phyloP scores from a whole-genome alignment of 2,329 filamentous ascomycete species.

The Aspergillus novoparasiticus region DNA sequence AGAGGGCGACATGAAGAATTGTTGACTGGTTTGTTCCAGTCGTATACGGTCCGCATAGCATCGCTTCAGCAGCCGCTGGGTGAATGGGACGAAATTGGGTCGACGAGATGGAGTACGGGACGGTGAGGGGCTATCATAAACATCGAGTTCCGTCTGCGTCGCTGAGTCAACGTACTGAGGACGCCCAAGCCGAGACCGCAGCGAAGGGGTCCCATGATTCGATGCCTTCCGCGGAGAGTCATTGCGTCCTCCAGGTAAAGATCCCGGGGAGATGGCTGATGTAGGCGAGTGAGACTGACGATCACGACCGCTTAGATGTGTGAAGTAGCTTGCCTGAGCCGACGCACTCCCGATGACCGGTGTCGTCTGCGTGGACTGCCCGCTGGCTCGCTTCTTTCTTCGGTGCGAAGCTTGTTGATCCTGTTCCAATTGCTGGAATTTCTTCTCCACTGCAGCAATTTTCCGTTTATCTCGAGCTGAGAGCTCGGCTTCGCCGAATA shows the following conservation, averaged over 20 bases:
- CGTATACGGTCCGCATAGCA: conserved; percentile 44
- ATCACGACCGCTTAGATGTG: conserved; percentile 34
- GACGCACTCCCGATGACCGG: background rate
- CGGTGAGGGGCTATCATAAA: conserved; percentile 29
- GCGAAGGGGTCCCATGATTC: conserved; percentile 29
- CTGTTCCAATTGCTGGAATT: conserved; percentile 63
- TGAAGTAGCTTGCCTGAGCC: conserved; percentile 6
- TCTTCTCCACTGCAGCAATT: conserved; percentile 63
- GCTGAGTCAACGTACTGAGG: conserved; percentile 44
- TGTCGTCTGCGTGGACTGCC: conserved; percentile 56
- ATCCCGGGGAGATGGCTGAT: conserved; percentile 29
- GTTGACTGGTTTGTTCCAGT: conserved; percentile 33
- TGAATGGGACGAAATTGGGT: conserved; percentile 42
- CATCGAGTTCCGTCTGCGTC: conserved; percentile 49
- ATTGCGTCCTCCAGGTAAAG: conserved; percentile 27
- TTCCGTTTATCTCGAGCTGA: conserved; percentile 66
- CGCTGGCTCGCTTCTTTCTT: conserved; percentile 61
- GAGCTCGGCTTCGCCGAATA: conserved; percentile 52
- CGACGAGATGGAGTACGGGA: conserved; percentile 24
- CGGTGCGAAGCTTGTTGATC: conserved; percentile 55
- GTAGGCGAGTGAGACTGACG: conserved; percentile 41
- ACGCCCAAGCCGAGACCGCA: conserved; percentile 28
- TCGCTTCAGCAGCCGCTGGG: conserved; percentile 45
- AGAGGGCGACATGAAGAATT: conserved; percentile 20
- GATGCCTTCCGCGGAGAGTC: conserved; percentile 35